Percentiles rank a stretch among this genome's conserved stretches.
These are phyloP conservation scores for Claviceps sp. DNA, from an alignment of 2,329 filamentous ascomycete genomes.

Conservation along the genomic window DNA sequence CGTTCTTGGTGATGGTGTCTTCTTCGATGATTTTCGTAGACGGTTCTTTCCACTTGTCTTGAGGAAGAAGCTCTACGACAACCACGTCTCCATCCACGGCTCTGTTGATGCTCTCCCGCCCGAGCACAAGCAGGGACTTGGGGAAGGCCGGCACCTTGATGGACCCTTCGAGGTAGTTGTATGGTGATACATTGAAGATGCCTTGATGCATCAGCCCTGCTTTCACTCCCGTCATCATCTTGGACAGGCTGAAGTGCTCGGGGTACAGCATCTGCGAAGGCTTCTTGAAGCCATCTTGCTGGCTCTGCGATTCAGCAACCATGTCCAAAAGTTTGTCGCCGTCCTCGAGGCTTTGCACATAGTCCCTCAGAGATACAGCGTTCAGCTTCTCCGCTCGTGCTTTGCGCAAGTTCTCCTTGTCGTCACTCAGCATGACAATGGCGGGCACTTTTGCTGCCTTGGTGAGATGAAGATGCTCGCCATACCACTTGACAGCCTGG, in stretches of 20 bases:
- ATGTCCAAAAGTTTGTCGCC: slow-evolving; percentile 81
- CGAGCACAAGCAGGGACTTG: slow-evolving; percentile 74
- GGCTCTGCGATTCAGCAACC: slow-evolving; percentile 69
- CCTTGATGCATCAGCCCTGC: slow-evolving; percentile 84
- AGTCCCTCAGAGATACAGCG: slow-evolving; percentile 56
- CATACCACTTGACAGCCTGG: slow-evolving; percentile 80
- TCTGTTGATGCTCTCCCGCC: slow-evolving; percentile 91
- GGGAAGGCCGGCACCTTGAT: slow-evolving; percentile 85
- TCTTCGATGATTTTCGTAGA: slow-evolving; percentile 95
- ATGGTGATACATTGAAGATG: slow-evolving; percentile 88
- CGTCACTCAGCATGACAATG: slow-evolving; percentile 88
- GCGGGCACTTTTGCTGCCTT: slow-evolving; percentile 52
- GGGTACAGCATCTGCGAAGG: slow-evolving; percentile 63
- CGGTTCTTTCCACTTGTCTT: slow-evolving; percentile 93
- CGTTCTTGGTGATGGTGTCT: slow-evolving; percentile 79
- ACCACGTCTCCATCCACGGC: slow-evolving; percentile 85
- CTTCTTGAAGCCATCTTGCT: slow-evolving; percentile 44
- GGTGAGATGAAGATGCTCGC: slow-evolving; percentile 58
- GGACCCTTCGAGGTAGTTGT: slow-evolving; percentile 93
- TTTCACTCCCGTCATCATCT: slow-evolving; percentile 88
- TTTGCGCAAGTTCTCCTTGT: slow-evolving; percentile 75
- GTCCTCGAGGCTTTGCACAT: slow-evolving; percentile 74
- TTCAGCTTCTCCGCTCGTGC: slow-evolving; percentile 62
- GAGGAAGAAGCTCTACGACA: slow-evolving; percentile 82
- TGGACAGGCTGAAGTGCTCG: slow-evolving; percentile 80